Base-by-base conservation (phyloP, 179 eudicot genomes). In the Silene vulgaris region DNA sequence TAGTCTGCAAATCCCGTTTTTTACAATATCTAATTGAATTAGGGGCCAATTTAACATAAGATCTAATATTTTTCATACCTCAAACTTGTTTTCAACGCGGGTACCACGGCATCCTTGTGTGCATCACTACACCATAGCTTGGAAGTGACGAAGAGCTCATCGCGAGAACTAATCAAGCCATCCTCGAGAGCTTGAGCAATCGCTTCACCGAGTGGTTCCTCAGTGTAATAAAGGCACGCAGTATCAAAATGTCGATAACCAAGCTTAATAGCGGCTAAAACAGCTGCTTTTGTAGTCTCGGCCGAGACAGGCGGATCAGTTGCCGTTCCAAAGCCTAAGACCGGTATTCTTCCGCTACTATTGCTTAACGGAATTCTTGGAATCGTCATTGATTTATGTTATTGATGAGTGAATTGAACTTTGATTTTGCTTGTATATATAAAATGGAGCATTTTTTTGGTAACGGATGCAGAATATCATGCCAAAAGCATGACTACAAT, bases 41-140 rank as follows among this genome's bases (percentile, higher is more conserved):
- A 35, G 5, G 0, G 0, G 40, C 40, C 5, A 35, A 35, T 35
- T 35, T 35, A 35, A 35, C 40, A 35, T 26, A 8, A 17, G 28
- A 29, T 29, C 9, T 65, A 28, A 11, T 2, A 4, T 0, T n/a
- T 19, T 28, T 45, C 1, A 45, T 62, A 72, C 80, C 76, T 77
- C 16, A 89, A 80, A 68, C 83, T 82, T 19, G 56, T 84, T 20
- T 28, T 26, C 32, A 87, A 48, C 2, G 90, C 92, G 1, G 90
- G 88, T 8, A 80, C 32, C 67, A 89, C 86, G 19, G 35, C 77
- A 9, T 75, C 62, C 4, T 70, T 74, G 20, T 87, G 32, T 5
- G 88, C 84, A 45, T 80, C 84, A 37, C 64, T 71, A 68, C 81
- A 76, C 89, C 91, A 87, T 0, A 89, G 78, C 85, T 90, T 81